Evolutionary conservation across 108 stramenopile genomes (phyloP).

Genomic region (Aurantiochytrium sp.): DNA sequence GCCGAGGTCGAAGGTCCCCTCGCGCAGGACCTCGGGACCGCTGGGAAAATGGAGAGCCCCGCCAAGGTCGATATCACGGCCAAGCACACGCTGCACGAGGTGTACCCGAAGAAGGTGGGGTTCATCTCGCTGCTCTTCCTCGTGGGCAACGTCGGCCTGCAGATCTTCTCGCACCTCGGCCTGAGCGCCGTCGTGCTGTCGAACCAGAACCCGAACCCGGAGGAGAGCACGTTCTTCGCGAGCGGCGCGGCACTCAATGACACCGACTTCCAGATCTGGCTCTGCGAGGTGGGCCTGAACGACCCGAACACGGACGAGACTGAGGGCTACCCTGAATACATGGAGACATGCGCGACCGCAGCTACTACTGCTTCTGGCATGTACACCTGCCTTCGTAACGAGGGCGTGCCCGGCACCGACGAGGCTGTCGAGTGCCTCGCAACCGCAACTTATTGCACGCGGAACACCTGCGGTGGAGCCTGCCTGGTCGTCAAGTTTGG

Average conservation of each 20-base stretch:
- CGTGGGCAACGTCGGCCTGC: slow-evolving; percentile 14
- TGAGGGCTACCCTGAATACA: not conserved
- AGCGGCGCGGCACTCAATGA: not conserved
- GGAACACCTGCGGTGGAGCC: too few relatives aligned
- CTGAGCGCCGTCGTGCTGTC: not conserved
- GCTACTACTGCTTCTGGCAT: too few relatives aligned
- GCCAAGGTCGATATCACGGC: not conserved
- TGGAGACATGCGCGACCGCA: not conserved
- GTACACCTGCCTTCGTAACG: too few relatives aligned
- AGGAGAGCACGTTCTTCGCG: not conserved
- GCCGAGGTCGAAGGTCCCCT: too few relatives aligned
- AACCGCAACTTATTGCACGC: too few relatives aligned
- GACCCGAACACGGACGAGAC: too few relatives aligned
- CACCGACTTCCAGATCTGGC: not conserved
- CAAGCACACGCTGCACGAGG: slow-evolving; percentile 22
- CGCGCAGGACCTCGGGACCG: too few relatives aligned
- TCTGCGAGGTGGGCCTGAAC: not conserved
- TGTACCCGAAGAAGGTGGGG: not conserved
- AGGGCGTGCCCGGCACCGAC: too few relatives aligned
- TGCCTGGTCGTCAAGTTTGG: too few relatives aligned
- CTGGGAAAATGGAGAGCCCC: not conserved
- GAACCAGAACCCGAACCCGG: not conserved
- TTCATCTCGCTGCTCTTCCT: not conserved
- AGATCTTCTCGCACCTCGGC: not conserved
- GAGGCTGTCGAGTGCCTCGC: too few relatives aligned